phyloP scores from a whole-genome alignment of 306 rosid genomes.

The Coriaria nepalensis region DNA sequence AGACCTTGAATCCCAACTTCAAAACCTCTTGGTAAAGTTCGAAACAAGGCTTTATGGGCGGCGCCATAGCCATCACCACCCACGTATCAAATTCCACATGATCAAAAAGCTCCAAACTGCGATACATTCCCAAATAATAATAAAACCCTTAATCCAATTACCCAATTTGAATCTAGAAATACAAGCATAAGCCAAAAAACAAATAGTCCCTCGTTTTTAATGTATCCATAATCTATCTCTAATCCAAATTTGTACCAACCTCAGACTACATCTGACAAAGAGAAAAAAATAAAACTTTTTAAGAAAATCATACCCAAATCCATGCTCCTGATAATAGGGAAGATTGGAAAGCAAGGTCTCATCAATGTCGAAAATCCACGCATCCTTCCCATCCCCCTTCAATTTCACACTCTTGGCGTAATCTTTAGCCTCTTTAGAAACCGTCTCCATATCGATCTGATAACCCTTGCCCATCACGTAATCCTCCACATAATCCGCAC shows the following conservation, averaged over 20 bases:
- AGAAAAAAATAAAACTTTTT: background rate
- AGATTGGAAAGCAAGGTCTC: constrained; percentile 83
- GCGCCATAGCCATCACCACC: constrained; percentile 60
- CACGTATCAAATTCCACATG: constrained; percentile 46
- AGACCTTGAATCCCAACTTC: constrained; percentile 58
- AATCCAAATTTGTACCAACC: too few species aligned
- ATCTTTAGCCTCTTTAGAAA: constrained; percentile 39
- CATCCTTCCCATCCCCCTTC: constrained; percentile 55
- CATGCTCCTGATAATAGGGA: constrained; percentile 66
- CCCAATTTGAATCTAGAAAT: too few species aligned
- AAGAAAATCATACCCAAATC: constrained; percentile 47
- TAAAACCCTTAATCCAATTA: background rate
- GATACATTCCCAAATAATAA: constrained; percentile 11
- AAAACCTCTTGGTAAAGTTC: constrained; percentile 59
- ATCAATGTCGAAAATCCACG: constrained; percentile 80
- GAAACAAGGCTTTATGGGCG: constrained; percentile 55
- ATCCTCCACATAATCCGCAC: constrained; percentile 47
- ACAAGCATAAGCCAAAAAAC: background rate
- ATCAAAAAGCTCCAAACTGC: constrained; percentile 56
- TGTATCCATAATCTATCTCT: too few species aligned
- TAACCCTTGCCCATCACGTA: constrained; percentile 51
- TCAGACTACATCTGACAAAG: too few species aligned
- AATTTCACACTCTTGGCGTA: constrained; percentile 41
- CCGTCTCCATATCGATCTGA: constrained; percentile 38
- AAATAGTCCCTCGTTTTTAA: too few species aligned